Evolutionary conservation across 1,284 basidiomycete species (phyloP).

Genomic region (Malassezia restricta): DNA sequence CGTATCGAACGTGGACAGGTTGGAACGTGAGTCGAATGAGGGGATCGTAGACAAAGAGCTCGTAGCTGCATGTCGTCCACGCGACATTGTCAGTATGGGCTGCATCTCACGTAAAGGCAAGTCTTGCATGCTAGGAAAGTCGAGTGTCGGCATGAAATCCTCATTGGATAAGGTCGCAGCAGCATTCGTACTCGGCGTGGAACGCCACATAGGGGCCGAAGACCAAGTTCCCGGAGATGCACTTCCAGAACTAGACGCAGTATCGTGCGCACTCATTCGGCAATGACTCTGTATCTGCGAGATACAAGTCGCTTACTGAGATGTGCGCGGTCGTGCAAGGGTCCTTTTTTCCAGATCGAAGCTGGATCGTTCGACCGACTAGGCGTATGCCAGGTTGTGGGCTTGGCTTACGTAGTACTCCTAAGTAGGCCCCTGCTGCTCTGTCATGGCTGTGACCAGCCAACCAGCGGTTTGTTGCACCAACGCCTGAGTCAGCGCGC

Average conservation of each 20-base stretch:
- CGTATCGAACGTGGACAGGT: neutral
- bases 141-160: neutral
- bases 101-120: neutral
- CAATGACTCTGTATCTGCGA: neutral
- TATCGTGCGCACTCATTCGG: neutral
- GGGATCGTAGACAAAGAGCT: slow-evolving; percentile 1
- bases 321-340: too few species aligned
- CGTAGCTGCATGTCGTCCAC: neutral
- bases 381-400: too few species aligned
- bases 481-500: too few species aligned
- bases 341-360: too few species aligned
- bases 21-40: neutral
- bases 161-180: neutral
- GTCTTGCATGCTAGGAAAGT: neutral
- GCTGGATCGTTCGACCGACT: too few species aligned
- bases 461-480: too few species aligned
- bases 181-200: neutral
- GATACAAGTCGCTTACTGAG: too few species aligned
- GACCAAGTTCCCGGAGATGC: neutral
- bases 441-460: too few species aligned
- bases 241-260: neutral
- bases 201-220: neutral
- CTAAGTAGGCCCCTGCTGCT: too few species aligned
- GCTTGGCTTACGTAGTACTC: too few species aligned
- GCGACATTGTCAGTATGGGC: neutral